phyloP scores from a whole-genome alignment of 2,329 filamentous ascomycete species.

The Botryotinia calthae region DNA sequence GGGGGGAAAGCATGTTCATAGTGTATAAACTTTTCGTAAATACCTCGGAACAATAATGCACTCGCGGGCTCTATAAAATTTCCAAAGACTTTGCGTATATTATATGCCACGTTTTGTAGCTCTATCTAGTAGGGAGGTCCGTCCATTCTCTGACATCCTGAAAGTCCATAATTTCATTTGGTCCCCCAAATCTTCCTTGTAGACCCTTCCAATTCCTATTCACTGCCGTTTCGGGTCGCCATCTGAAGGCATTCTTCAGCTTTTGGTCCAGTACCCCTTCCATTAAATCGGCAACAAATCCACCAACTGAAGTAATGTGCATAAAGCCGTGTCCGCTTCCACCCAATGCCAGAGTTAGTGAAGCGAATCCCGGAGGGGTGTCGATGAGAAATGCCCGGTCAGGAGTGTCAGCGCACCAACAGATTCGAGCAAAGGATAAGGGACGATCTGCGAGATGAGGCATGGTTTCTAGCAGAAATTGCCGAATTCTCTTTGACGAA shows the following conservation, averaged over 20 bases:
- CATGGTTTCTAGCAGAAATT: conserved; percentile 51
- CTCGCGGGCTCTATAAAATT: neutral
- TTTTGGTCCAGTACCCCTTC: conserved; percentile 45
- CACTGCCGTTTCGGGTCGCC: conserved; percentile 51
- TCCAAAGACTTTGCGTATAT: neutral
- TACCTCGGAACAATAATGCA: neutral
- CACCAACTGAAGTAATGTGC: conserved; percentile 50
- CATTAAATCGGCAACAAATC: conserved; percentile 49
- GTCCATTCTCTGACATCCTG: conserved; percentile 46
- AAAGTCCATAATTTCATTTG: conserved; percentile 50
- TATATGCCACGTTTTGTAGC: neutral
- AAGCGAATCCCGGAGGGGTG: conserved; percentile 45
- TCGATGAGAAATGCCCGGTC: conserved; percentile 54
- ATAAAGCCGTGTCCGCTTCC: conserved; percentile 54
- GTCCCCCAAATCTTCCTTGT: conserved; percentile 49
- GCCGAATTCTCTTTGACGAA: conserved; percentile 47
- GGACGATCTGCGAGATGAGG: conserved; percentile 50
- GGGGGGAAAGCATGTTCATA: neutral
- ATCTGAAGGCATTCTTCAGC: conserved; percentile 46
- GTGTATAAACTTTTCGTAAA: neutral
- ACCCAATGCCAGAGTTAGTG: conserved; percentile 49
- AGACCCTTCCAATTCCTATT: conserved; percentile 47
- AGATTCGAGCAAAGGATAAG: conserved; percentile 51
- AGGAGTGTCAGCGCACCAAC: conserved; percentile 56
- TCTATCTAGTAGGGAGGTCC: conserved; percentile 22